Conservation (phyloP, 352 stramenopile species). For the Globisporangium parvum region DNA sequence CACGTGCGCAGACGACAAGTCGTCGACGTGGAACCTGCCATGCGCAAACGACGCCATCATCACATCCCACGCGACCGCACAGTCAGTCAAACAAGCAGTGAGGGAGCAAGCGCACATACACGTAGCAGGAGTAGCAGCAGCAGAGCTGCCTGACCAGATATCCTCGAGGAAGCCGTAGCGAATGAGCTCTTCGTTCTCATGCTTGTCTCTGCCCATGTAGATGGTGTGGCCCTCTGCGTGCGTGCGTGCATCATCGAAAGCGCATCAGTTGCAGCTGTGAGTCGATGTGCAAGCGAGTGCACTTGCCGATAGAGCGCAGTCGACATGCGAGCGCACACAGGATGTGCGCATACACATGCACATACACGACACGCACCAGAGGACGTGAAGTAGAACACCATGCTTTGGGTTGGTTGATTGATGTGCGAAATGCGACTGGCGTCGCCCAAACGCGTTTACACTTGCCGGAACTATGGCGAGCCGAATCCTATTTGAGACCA, state of each 20-base stretch:
- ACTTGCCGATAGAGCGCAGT: too few relatives aligned
- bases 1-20: slow-evolving; percentile 97
- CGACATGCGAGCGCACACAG: too few relatives aligned
- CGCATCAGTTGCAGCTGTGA: neutral
- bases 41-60: neutral
- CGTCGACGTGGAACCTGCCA: slow-evolving; percentile 95
- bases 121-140: too few relatives aligned
- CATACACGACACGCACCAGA: slow-evolving; percentile 35
- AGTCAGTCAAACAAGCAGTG: neutral
- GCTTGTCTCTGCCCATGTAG: slow-evolving; percentile 99
- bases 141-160: slow-evolving; percentile 87
- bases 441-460: too few relatives aligned
- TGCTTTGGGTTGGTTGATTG: too few relatives aligned
- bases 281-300: neutral
- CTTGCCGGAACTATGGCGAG: too few relatives aligned
- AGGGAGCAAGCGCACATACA: neutral
- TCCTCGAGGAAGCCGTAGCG: slow-evolving; percentile 95
- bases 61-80: neutral
- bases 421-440: too few relatives aligned
- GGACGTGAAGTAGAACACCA: slow-evolving; percentile 85
- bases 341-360: neutral
- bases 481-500: too few relatives aligned
- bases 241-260: neutral
- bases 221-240: slow-evolving; percentile 83
- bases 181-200: slow-evolving; percentile 99